Evolutionary conservation across 345 rosid genomes (phyloP), one percentile per base, ranked within the genome.

Genomic region (Trapa bicornis): DNA sequence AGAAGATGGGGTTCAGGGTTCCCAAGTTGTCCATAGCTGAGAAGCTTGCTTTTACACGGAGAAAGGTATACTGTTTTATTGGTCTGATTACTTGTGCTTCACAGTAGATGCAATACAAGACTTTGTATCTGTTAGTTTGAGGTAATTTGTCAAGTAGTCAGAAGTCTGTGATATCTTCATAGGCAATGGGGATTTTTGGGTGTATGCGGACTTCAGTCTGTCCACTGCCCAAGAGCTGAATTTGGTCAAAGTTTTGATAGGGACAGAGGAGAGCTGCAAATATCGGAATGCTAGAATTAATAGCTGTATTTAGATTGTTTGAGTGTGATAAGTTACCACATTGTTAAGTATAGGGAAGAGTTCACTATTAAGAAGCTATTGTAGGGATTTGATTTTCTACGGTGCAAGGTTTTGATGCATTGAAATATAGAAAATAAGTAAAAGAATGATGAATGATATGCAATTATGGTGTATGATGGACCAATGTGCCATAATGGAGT

Each of bases 11-110:
- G 57, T 79, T 79, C 57, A 77, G 73, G 65, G 80, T 80, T 0
- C 67, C 84, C 2, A 80, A 80, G 70, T 41, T 89, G 67, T 80
- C 86, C 2, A 87, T 92, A 79, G 83, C 86, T 36, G 89, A 92
- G 74, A 92, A 85, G 83, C 38, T 89, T 53, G 71, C 79, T 9
- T 78, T 86, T 69, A 50, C 85, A 13, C 85, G 80, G 78, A 75
- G 75, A 72, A 92, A 92, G 98, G 97, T 92, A 76, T 65, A 33
- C 3, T 38, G 22, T 33, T 29, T 62, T 17, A 13, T 48, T 33
- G 37, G 67, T 8, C 3, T 36, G 41, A 10, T 71, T 13, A 6
- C 29, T 39, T 72, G 17, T 12, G 13, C 17, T 72, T n/a, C 33
- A 63, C 63, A 10, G 67, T 13, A 14, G 50, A 35, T 42, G 5